phyloP scores from a whole-genome alignment of 331 rosid genomes.

The Malus hybrid region DNA sequence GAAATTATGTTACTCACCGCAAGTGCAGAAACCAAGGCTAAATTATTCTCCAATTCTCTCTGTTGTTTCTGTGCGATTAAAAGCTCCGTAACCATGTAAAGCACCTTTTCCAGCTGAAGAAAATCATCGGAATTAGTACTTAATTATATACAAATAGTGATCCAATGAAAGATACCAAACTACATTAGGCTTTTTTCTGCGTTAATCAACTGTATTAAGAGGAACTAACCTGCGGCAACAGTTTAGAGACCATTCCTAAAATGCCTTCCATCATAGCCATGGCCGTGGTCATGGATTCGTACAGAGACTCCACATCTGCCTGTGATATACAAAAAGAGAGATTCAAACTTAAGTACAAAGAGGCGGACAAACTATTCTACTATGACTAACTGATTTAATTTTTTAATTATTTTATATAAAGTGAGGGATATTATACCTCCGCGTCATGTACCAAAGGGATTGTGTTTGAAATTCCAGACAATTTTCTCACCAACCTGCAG shows the following conservation, averaged over 20 bases:
- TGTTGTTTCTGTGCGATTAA: conserved; percentile 37
- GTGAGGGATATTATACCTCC: conserved; percentile 28
- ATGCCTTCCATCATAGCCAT: conserved; percentile 36
- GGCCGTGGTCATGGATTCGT: conserved; percentile 45
- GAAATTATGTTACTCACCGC: conserved; percentile 26
- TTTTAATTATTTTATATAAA: too few species aligned
- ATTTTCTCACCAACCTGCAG: conserved; percentile 32
- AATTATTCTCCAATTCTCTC: conserved; percentile 26
- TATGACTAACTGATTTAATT: too few species aligned
- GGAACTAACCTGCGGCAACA: conserved; percentile 35
- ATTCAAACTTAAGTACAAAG: too few species aligned
- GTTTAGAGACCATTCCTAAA: conserved; percentile 22
- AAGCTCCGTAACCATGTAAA: conserved; percentile 61
- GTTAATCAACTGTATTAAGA: not conserved
- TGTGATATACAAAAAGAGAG: not conserved
- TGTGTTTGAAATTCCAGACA: conserved; percentile 38
- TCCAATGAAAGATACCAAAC: too few species aligned
- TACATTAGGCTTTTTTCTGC: too few species aligned
- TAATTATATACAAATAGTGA: not conserved
- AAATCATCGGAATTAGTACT: not conserved
- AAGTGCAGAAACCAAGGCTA: conserved; percentile 25
- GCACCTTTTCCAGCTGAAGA: conserved; percentile 47
- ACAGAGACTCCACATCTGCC: conserved; percentile 34
- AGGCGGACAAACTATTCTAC: too few species aligned
- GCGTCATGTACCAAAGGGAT: conserved; percentile 44